Evolutionary conservation across 495 filamentous ascomycete species (phyloP).

Genomic region (Saxophila tyrrhenica): DNA sequence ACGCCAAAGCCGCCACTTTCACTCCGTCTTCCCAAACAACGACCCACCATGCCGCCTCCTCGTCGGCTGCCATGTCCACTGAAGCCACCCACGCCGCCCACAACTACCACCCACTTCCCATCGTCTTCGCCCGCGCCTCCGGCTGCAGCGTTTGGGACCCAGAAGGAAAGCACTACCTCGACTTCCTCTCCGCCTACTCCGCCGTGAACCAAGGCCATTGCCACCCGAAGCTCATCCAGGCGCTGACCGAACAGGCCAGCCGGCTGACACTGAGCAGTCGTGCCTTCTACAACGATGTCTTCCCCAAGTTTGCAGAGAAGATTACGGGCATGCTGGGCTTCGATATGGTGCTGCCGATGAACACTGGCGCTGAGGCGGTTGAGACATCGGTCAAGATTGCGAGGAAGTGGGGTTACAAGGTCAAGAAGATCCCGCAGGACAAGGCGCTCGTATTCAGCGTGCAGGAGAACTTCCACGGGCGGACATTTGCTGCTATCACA

Average conservation of each 20-base stretch:
- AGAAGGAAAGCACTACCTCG: slow-evolving; percentile 91
- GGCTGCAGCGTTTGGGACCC: slow-evolving; percentile 93
- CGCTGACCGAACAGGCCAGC: slow-evolving; percentile 79
- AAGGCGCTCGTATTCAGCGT: slow-evolving; percentile 77
- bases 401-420: slow-evolving; percentile 97
- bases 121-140: slow-evolving; percentile 54
- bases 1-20: slow-evolving; percentile 42
- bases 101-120: slow-evolving; percentile 96
- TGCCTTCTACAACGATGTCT: slow-evolving; percentile 98
- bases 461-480: slow-evolving; percentile 89
- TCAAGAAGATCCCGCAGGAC: slow-evolving; percentile 77
- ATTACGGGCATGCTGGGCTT: slow-evolving; percentile 82
- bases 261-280: slow-evolving; percentile 87
- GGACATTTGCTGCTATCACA: slow-evolving; percentile 90
- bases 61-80: slow-evolving; percentile 62
- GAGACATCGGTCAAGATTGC: slow-evolving; percentile 97
- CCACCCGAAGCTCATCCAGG: slow-evolving; percentile 87
- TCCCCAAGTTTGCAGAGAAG: slow-evolving; percentile 90
- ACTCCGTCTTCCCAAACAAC: slow-evolving; percentile 31
- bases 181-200: slow-evolving; percentile 95
- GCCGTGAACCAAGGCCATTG: slow-evolving; percentile 99
- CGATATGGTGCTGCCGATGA: slow-evolving; percentile 99
- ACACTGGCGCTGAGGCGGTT: slow-evolving; percentile 97
- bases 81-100: slow-evolving; percentile 85
- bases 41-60: slow-evolving; percentile 68